Base-by-base conservation (phyloP, 176 grass and related monocot species). In the Cocos nucifera region DNA sequence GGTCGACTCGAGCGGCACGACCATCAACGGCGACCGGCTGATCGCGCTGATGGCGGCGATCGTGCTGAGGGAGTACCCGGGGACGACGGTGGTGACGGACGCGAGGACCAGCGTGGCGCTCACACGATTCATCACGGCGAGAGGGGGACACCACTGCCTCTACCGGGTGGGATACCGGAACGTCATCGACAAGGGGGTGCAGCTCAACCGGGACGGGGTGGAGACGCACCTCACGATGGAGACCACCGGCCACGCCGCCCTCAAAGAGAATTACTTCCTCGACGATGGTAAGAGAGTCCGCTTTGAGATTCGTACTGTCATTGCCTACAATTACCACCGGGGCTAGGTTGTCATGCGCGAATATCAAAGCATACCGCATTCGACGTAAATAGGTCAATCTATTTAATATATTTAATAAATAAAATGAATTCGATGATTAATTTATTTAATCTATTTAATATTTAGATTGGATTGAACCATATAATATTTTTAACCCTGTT, bases 171-270 rank as follows among this genome's bases (percentile, higher is more conserved):
- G 89, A 4, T 95, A 95, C 69, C 75, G 85, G 24, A 95, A 95
- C 54, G 89, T 95, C 14, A 89, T 89, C 21, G 81, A 85, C 63
- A 94, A 94, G 56, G 89, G 84, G 51, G 69, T 48, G 23, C 85
- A 86, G 65, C 89, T 95, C 19, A 95, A 95, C 62, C 32, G 12
- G 1, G 82, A 89, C 15, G 82, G 89, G 17, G 66, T 86, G 0
- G 89, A 95, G 62, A 83, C 82, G 25, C 85, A 95, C 61, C 73
- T 95, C 4, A 95, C 89, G 89, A 95, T 89, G 85, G 89, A 95
- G 76, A 89, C 85, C 28, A 95, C 85, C 4, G 85, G 89, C 1
- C 89, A 95, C 2, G 85, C 82, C 18, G 85, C 89, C 19, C 65
- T 95, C 49, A 86, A 61, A 72, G 89, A 95, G 75, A 95, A 95